These are phyloP conservation scores for Chalaropsis thielavioides DNA, from an alignment of 2,329 filamentous ascomycete genomes.

Conservation along the genomic window DNA sequence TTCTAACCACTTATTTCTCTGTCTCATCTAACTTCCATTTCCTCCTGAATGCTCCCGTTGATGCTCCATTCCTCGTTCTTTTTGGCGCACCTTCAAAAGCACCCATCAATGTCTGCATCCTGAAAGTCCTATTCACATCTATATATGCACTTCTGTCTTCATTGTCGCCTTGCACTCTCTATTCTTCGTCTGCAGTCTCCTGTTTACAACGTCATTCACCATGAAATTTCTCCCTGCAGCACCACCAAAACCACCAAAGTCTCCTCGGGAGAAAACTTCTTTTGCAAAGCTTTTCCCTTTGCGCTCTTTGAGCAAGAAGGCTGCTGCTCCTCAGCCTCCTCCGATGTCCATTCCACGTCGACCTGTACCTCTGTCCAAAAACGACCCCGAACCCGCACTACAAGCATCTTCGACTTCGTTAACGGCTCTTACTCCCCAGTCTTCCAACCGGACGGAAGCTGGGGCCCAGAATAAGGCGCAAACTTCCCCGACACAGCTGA, in stretches of 20 bases:
- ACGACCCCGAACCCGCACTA: not conserved
- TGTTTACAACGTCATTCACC: constrained; percentile 18
- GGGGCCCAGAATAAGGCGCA: not conserved
- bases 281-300: constrained; percentile 21
- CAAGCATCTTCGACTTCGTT: constrained; percentile 2
- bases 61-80: too few species aligned
- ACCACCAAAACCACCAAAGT: constrained; percentile 17
- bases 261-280: constrained; percentile 18
- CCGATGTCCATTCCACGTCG: constrained; percentile 28
- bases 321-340: constrained; percentile 19
- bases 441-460: not conserved
- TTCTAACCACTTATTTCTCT: constrained; percentile 27
- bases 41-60: too few species aligned
- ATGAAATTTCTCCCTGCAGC: constrained; percentile 16
- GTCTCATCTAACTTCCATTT: constrained; percentile 32
- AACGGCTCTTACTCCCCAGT: constrained; percentile 15
- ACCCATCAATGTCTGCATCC: not conserved
- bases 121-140: not conserved
- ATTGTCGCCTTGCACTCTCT: constrained; percentile 34
- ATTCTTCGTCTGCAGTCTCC: not conserved
- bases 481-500: not conserved
- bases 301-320: constrained; percentile 15
- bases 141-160: constrained; percentile 17
- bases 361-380: constrained; percentile 22
- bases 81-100: not conserved